Base-by-base conservation (phyloP, 495 filamentous ascomycete genomes). In the Clohesyomyces aquaticus region DNA sequence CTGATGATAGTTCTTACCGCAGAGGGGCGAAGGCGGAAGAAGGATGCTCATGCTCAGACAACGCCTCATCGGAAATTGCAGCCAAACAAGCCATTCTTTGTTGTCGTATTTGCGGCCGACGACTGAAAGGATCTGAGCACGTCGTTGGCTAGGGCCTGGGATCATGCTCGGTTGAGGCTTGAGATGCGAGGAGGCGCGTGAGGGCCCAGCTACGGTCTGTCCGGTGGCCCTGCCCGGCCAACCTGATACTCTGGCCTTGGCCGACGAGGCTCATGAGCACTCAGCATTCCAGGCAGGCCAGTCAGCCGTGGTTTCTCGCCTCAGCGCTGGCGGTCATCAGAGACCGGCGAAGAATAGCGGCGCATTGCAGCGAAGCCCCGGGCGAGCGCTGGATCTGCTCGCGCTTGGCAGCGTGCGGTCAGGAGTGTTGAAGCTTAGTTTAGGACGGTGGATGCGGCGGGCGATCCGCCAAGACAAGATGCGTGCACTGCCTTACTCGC, bases 51-150 rank as follows among this genome's bases (percentile, higher is more conserved):
- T 46, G 9, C 27, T 12, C 25, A 23, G 23, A 55, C 50, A 43
- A 63, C 60, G 51, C 52, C 25, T 56, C 60, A 23, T 63, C 61
- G 61, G 61, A 64, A 52, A 64, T 64, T 57, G 54, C 21, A 32
- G 42, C 53, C 28, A 58, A 51, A 58, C 53, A 55, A 64, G 61
- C 53, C 45, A 50, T 56, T 64, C 23, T 14, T 46, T 26, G 51
- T 35, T 50, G 27, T 45, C 38, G 60, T 49, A 50, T 55, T 63
- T 38, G 23, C 49, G 51, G 51, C 26, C 28, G 6, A 25, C 28
- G 3, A 19, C 21, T 23, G 22, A 42, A 43, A 49, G 54, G 53
- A 51, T 51, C 12, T 32, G 14, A 41, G 52, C 60, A 51, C 59
- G 18, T 41, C 32, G 60, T 63, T 63, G 60, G 61, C 26, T 27